phyloP scores from a whole-genome alignment of 257 asterid species.

The Nemophila menziesii region DNA sequence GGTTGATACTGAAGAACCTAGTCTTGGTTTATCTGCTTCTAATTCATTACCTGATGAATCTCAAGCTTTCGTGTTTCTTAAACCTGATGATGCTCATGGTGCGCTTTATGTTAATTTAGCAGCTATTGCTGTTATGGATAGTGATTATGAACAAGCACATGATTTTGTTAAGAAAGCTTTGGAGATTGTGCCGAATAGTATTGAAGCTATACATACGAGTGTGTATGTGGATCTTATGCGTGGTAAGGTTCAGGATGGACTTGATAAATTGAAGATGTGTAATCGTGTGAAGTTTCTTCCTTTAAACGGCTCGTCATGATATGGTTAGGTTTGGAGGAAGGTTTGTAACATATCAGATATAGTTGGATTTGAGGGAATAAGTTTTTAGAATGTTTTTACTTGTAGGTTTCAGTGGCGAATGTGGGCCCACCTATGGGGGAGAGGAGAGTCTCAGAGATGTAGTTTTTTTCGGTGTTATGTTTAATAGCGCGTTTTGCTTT shows the following conservation, averaged over 20 bases:
- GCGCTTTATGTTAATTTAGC: slow-evolving; percentile 49
- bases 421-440: too few species aligned
- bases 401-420: too few species aligned
- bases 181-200: slow-evolving; percentile 34
- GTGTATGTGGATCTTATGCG: slow-evolving; percentile 60
- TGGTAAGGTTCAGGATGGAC: slow-evolving; percentile 52
- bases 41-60: slow-evolving; percentile 27
- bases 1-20: slow-evolving; percentile 47
- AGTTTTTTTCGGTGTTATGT: too few species aligned
- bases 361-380: too few species aligned
- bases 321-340: too few species aligned
- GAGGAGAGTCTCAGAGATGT: too few species aligned
- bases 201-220: slow-evolving; percentile 53
- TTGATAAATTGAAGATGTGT: slow-evolving; percentile 51
- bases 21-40: slow-evolving; percentile 16
- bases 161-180: slow-evolving; percentile 39
- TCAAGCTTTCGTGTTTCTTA: slow-evolving; percentile 28
- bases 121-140: slow-evolving; percentile 38
- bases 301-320: slow-evolving; percentile 32
- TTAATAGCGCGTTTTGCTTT: too few species aligned
- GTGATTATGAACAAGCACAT: slow-evolving; percentile 61
- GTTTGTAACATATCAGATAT: too few species aligned
- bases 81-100: slow-evolving; percentile 86
- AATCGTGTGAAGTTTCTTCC: slow-evolving; percentile 34
- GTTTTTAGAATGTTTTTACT: too few species aligned